Evolutionary conservation across 139 green algal species (phyloP).

Genomic region (Spirogloea muscicola): DNA sequence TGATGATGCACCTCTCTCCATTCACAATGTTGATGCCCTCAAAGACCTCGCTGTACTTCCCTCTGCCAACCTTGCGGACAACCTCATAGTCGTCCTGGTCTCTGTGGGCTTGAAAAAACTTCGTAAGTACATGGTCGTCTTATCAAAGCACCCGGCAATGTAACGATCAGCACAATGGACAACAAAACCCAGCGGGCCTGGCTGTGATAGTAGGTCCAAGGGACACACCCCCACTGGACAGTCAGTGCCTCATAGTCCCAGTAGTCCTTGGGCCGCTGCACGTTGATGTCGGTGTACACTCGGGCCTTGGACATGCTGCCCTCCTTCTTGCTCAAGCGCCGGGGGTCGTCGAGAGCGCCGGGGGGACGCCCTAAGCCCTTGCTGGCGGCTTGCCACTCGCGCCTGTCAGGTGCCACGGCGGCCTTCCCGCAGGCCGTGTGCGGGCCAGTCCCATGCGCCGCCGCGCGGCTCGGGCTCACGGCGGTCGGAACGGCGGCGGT

Average conservation of each 20-base stretch:
- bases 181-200: not conserved
- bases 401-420: no score
- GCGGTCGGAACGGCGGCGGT: no score
- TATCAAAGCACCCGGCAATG: not conserved
- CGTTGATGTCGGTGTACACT: slow-evolving; percentile 78
- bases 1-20: slow-evolving; percentile 82
- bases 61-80: slow-evolving; percentile 85
- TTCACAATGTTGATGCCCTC: slow-evolving; percentile 77
- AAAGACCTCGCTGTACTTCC: slow-evolving; percentile 99
- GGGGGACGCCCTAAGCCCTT: no score
- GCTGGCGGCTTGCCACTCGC: no score
- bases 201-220: not conserved
- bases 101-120: not conserved
- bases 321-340: no score
- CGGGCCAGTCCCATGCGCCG: no score
- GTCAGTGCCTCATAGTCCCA: slow-evolving; percentile 90
- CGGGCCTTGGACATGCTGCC: slow-evolving; percentile 47
- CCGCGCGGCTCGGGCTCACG: no score
- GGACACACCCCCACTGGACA: slow-evolving; percentile 67
- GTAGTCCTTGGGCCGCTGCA: slow-evolving; percentile 73
- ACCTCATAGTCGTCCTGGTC: slow-evolving; percentile 89
- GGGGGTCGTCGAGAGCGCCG: no score
- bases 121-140: not conserved
- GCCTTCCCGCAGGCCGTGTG: no score
- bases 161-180: not conserved